Base-by-base conservation (phyloP, 2,329 filamentous ascomycete species). In the Alternaria longipes region DNA sequence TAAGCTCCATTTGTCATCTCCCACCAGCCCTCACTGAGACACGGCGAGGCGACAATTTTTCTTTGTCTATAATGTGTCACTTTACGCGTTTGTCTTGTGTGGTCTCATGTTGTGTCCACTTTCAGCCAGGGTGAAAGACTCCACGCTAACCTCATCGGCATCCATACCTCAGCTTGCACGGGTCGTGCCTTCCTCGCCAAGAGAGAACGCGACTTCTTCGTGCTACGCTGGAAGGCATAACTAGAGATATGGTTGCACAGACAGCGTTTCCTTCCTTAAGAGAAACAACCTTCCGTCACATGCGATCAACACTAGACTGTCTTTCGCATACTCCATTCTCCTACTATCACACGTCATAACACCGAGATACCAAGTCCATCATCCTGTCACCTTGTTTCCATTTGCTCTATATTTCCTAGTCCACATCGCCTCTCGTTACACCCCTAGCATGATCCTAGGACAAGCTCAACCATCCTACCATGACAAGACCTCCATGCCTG, bases 401-500 rank as follows among this genome's bases (percentile, higher is more conserved):
- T 63, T 54, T 44, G 42, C 56, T 22, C 34, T 56, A 41, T 56
- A 62, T 58, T 32, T 58, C 61, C 63, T 59, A 54, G 59, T 51
- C 40, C 34, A 62, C 54, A 64, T 56, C 52, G 51, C 46, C 54
- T 59, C 62, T 53, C 41, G 42, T 47, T 54, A 53, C 42, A 54
- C 44, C 40, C 24, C 20, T 26, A 47, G 45, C 52, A 74, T 74
- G 69, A 56, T 61, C 49, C 55, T 56, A 45, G 65, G 41, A 55
- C 64, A 66, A 22, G 30, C 63, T 20, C 63, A 40, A 36, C 49
- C 55, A 30, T 44, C 58, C 51, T 59, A 45, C 49, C 53, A 68
- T 40, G 62, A 60, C 53, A 54, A 59, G 47, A 24, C 38, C 20
- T 42, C 60, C 28, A 40, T 56, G 59, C 64, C 51, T 18, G 30